Evolutionary conservation across 805 yeast genomes (phyloP).

Genomic region (Dipodascus geniculatus): DNA sequence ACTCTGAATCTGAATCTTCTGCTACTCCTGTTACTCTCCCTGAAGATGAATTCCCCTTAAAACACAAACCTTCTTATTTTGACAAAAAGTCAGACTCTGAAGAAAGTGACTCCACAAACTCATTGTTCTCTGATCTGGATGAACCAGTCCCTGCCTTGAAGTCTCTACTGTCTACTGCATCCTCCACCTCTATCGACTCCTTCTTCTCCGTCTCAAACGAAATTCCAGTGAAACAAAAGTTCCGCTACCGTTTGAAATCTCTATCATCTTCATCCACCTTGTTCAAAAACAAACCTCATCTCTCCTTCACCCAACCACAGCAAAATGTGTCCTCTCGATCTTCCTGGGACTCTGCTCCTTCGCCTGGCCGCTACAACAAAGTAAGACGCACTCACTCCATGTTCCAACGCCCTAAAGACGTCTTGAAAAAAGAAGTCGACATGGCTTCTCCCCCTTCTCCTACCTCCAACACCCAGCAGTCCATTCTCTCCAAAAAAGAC

Average conservation of each 20-base stretch:
- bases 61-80: not conserved
- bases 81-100: slow-evolving; percentile 1
- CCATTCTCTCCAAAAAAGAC: slow-evolving; percentile 12
- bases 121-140: not conserved
- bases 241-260: not conserved
- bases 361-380: slow-evolving; percentile 15
- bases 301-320: not conserved
- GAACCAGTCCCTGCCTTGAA: not conserved
- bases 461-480: slow-evolving; percentile 5
- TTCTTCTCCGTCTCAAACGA: not conserved
- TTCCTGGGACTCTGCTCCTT: not conserved
- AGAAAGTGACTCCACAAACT: not conserved
- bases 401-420: slow-evolving; percentile 45
- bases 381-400: slow-evolving; percentile 57
- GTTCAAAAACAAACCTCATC: not conserved
- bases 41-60: not conserved
- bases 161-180: not conserved
- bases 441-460: slow-evolving; percentile 10
- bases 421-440: slow-evolving; percentile 26
- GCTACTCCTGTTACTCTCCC: too few species aligned
- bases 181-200: not conserved
- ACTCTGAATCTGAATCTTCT: too few species aligned
- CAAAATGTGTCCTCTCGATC: not conserved
- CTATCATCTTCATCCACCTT: not conserved
- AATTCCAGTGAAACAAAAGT: not conserved